Percentiles rank a stretch among this genome's conserved stretches.
Conservation (phyloP, 2,329 filamentous ascomycete species). For the Albophoma yamanashiensis region DNA sequence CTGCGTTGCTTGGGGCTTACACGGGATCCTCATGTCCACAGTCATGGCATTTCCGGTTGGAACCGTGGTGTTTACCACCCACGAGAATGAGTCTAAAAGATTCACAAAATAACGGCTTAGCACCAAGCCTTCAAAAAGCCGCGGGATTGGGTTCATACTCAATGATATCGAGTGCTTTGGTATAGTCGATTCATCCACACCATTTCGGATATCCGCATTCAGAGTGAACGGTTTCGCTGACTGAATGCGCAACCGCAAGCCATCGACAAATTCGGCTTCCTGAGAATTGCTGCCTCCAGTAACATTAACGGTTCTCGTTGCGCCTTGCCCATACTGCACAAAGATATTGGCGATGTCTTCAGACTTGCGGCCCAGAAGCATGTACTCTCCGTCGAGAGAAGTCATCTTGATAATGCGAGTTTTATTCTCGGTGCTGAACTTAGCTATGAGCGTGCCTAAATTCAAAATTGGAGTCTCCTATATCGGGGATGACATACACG, state of each 20-base stretch:
- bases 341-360: constrained; percentile 18
- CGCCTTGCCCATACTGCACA: constrained; percentile 20
- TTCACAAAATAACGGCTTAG: no score
- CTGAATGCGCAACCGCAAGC: constrained; percentile 10
- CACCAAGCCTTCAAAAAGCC: not conserved
- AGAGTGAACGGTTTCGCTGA: not conserved
- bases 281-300: constrained; percentile 12
- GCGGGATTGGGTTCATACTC: not conserved
- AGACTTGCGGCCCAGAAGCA: constrained; percentile 16
- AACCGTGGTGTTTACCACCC: not conserved
- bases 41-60: not conserved
- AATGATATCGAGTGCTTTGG: not conserved
- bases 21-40: not conserved
- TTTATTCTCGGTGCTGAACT: constrained; percentile 15
- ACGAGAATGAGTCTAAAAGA: not conserved
- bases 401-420: constrained; percentile 21
- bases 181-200: not conserved
- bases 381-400: constrained; percentile 18
- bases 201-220: constrained; percentile 2
- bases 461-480: no score
- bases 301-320: constrained; percentile 16
- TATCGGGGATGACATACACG: constrained; percentile 1
- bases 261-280: constrained; percentile 17
- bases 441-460: no score
- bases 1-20: not conserved